A percentile compares a stretch with the other conserved stretches of the same genome.
phyloP scores from a whole-genome alignment of 306 rosid species.

The Pterocarpus santalinus region DNA sequence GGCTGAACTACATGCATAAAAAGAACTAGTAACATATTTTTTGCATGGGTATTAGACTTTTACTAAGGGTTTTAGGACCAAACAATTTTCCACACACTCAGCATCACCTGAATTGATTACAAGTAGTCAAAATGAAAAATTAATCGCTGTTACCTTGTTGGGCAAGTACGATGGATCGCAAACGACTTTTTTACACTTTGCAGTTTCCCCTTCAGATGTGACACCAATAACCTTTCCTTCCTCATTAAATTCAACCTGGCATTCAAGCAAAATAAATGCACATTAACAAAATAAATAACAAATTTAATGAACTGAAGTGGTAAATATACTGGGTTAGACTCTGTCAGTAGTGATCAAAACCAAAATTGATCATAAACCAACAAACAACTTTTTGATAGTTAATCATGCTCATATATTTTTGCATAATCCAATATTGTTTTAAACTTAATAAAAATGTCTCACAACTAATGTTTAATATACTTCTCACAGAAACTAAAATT shows the following conservation, averaged over 20 bases:
- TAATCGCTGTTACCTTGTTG: conserved; percentile 66
- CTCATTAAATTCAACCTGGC: conserved; percentile 89
- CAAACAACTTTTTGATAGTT: not conserved
- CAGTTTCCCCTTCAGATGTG: conserved; percentile 99
- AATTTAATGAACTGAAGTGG: conserved; percentile 24
- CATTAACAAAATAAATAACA: conserved; percentile 17
- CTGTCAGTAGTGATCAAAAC: not conserved
- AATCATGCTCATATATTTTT: not conserved
- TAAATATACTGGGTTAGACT: conserved; percentile 20
- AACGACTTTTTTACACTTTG: conserved; percentile 91
- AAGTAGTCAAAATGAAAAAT: conserved; percentile 29
- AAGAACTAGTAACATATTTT: not conserved
- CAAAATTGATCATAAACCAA: not conserved
- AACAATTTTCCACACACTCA: not conserved
- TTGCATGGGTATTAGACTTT: not conserved
- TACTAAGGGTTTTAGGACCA: conserved; percentile 6
- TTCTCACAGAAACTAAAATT: conserved; percentile 19
- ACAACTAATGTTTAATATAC: not conserved
- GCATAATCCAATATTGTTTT: conserved; percentile 20
- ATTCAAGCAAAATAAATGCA: conserved; percentile 48
- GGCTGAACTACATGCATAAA: conserved; percentile 20
- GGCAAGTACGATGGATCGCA: conserved; percentile 98
- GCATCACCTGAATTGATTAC: conserved; percentile 38
- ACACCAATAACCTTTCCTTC: conserved; percentile 90
- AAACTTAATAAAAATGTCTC: not conserved